Conservation (phyloP, 1,139 yeast genomes). For the Yamadazyma aaseri region DNA sequence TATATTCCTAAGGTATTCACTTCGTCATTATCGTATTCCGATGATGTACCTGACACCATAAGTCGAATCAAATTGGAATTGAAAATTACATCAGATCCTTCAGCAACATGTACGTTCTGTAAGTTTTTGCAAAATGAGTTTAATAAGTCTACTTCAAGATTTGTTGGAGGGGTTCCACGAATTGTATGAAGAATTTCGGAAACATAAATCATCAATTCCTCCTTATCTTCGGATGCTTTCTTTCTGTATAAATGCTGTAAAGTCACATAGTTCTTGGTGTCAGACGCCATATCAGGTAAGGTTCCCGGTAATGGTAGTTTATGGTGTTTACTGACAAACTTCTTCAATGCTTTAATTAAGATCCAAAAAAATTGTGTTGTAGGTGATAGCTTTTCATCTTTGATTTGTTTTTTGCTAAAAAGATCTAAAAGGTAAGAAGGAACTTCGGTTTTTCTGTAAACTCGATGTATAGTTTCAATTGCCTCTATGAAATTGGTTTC, state of each 20-base stretch:
- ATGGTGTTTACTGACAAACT: constrained; percentile 43
- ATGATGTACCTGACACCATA: constrained; percentile 16
- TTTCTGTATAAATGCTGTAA: constrained; percentile 57
- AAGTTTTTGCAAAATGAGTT: constrained; percentile 61
- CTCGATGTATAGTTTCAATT: constrained; percentile 50
- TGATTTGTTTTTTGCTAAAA: constrained; percentile 16
- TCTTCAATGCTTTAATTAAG: constrained; percentile 52
- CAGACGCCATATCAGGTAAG: constrained; percentile 88
- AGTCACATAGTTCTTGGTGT: constrained; percentile 58
- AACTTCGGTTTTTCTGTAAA: constrained; percentile 40
- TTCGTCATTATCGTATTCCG: constrained; percentile 20
- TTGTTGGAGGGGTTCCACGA: constrained; percentile 21
- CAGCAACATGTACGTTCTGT: constrained; percentile 34
- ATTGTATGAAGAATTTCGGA: constrained; percentile 13
- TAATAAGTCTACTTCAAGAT: constrained; percentile 37
- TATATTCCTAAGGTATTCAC: constrained; percentile 30
- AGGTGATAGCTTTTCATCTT: constrained; percentile 16
- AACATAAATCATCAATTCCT: constrained; percentile 35
- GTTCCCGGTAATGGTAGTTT: constrained; percentile 67
- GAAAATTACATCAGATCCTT: constrained; percentile 29
- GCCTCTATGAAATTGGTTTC: constrained; percentile 78
- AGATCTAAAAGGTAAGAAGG: constrained; percentile 25
- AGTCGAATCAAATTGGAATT: constrained; percentile 17
- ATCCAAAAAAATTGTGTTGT: constrained; percentile 56
- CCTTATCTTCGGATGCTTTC: constrained; percentile 56